Percentiles rank a stretch among this genome's conserved stretches.
Conservation (phyloP, 176 grass and related monocot species). For the Carex myosuroides region DNA sequence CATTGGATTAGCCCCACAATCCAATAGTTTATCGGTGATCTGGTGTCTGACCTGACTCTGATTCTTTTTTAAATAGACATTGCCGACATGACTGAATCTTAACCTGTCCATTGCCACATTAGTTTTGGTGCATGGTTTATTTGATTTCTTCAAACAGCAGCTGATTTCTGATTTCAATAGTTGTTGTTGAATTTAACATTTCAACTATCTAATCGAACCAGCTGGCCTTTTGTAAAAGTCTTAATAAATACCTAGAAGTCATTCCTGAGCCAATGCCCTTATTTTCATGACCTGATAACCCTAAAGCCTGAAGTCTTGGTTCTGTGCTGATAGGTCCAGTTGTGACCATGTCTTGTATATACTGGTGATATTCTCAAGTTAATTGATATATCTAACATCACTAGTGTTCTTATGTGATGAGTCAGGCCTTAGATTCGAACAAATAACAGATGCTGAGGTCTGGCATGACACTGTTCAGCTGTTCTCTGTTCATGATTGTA, state of each 20-base stretch:
- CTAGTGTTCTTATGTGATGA: conserved; percentile 24
- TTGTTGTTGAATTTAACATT: neutral
- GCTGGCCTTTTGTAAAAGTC: neutral
- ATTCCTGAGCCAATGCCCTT: neutral
- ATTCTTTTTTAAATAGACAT: neutral
- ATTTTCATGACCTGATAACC: neutral
- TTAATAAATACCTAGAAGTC: neutral
- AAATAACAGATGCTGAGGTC: conserved; percentile 66
- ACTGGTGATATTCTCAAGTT: conserved; percentile 9
- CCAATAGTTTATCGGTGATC: neutral
- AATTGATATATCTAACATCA: conserved; percentile 12
- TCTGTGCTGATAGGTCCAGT: neutral
- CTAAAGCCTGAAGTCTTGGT: neutral
- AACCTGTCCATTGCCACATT: neutral
- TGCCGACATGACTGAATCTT: neutral
- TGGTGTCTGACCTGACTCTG: neutral
- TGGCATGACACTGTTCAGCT: conserved; percentile 88
- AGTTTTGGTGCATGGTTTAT: conserved; percentile 1
- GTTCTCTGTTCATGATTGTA: conserved; percentile 74
- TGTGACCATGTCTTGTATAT: neutral
- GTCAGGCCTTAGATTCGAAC: conserved; percentile 70
- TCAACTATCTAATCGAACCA: neutral
- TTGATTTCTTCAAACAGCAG: neutral
- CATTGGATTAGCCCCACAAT: neutral
- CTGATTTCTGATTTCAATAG: neutral